phyloP scores from a whole-genome alignment of 2,329 filamentous ascomycete genomes.

The Aureobasidium leucospermi region DNA sequence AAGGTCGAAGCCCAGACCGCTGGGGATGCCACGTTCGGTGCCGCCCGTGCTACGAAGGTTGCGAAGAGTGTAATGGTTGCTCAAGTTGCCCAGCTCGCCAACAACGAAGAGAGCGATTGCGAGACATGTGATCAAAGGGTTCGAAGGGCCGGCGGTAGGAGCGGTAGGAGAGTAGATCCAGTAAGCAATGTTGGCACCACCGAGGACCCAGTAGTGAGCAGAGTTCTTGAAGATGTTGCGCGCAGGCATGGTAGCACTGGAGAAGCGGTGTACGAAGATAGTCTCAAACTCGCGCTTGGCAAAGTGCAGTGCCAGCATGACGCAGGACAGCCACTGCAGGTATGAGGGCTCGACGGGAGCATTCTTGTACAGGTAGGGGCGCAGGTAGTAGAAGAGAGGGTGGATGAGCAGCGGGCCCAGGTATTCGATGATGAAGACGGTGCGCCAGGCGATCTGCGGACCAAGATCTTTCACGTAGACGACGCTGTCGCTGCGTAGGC shows the following conservation, averaged over 20 bases:
- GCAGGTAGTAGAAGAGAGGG: constrained; percentile 60
- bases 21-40: constrained; percentile 81
- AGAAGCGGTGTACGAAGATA: constrained; percentile 90
- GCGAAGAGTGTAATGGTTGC: constrained; percentile 71
- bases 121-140: constrained; percentile 52
- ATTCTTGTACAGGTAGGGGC: constrained; percentile 63
- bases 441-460: constrained; percentile 87
- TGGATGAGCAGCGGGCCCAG: constrained; percentile 86
- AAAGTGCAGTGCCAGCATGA: constrained; percentile 75
- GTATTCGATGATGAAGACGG: constrained; percentile 94
- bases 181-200: constrained; percentile 72
- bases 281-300: constrained; percentile 94
- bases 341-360: constrained; percentile 45
- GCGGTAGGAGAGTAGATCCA: constrained; percentile 76
- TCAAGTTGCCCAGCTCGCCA: constrained; percentile 73
- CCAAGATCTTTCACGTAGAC: constrained; percentile 91
- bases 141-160: constrained; percentile 46
- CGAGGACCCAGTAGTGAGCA: constrained; percentile 84
- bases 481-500: constrained; percentile 51
- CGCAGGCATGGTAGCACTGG: constrained; percentile 85
- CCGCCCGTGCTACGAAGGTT: constrained; percentile 70
- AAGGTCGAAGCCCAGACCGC: constrained; percentile 71
- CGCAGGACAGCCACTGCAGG: constrained; percentile 65
- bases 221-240: constrained; percentile 92
- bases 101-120: constrained; percentile 67